Evolutionary conservation across 345 rosid genomes (phyloP), one percentile per base, ranked within the genome.

Genomic region (Salix viminalis): DNA sequence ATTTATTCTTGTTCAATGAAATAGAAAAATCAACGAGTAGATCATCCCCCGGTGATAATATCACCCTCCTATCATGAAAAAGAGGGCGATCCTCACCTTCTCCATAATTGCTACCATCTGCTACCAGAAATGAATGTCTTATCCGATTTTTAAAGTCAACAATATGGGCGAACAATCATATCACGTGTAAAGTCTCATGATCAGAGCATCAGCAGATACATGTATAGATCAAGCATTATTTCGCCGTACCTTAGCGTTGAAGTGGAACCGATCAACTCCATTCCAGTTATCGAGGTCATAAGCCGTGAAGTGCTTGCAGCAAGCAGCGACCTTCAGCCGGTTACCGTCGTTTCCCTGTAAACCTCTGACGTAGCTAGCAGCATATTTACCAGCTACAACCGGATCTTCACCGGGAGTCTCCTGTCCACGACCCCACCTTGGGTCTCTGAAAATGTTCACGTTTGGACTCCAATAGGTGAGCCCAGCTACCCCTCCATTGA

Each of bases 201-300:
- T 58, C 15, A 58, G 2, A 9, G 62, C 65, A 34, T 18, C 19
- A 16, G n/a, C 3, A 60, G 2, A 18, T n/a, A 14, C 11, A 65
- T 5, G 2, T 30, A 2, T 6, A 5, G n/a, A 65, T 28, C n/a
- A 65, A 32, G 15, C n/a, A 65, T 30, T 34, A 18, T 13, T 21
- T 30, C 23, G 42, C 11, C 12, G 32, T 77, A 81, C 80, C 84
- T 64, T 21, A 6, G 84, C 84, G 61, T 82, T 82, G 21, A 82
- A 82, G 69, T 82, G 84, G 76, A 74, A 82, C 7, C 84, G 84
- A 75, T 82, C 84, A 32, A 82, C 84, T 10, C 84, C 84, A 6
- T 82, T 82, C 84, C 84, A 82, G 36, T 82, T 82, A 61, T 82
- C 84, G 37, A 82, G 79, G 56, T 82, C 84, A 39, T 82, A 82